Conservation (phyloP, 1,284 basidiomycete genomes). For the Trametes polyzona region DNA sequence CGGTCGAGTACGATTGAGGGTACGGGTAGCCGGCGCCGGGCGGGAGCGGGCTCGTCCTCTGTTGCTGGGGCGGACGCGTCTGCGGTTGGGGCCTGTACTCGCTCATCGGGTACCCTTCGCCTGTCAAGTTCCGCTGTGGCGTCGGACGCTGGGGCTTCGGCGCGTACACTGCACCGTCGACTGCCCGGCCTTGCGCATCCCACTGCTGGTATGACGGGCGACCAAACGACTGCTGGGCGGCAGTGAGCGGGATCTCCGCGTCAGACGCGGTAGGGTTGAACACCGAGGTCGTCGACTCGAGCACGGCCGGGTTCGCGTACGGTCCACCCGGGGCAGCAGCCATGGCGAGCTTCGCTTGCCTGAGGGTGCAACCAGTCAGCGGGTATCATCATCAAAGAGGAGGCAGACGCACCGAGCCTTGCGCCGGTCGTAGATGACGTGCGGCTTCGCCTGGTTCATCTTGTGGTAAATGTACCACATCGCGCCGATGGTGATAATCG, state of each 20-base stretch:
- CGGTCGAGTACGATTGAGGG: neutral
- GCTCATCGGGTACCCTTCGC: slow-evolving; percentile 18
- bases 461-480: slow-evolving; percentile 83
- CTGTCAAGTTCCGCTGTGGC: slow-evolving; percentile 9
- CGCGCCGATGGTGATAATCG: slow-evolving; percentile 74
- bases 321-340: slow-evolving; percentile 34
- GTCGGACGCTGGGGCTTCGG: slow-evolving; percentile 43
- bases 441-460: slow-evolving; percentile 78
- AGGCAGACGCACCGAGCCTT: slow-evolving; percentile 16
- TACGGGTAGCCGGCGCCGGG: slow-evolving; percentile 23
- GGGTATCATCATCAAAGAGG: neutral
- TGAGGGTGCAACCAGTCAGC: slow-evolving; percentile 27
- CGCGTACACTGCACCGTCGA: slow-evolving; percentile 37
- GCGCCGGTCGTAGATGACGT: slow-evolving; percentile 74
- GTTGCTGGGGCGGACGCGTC: neutral
- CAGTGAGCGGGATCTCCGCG: slow-evolving; percentile 46
- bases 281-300: slow-evolving; percentile 34
- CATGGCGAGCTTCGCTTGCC: slow-evolving; percentile 53
- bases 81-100: slow-evolving; percentile 1
- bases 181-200: slow-evolving; percentile 39
- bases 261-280: slow-evolving; percentile 46
- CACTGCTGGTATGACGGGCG: slow-evolving; percentile 40
- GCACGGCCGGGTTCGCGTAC: slow-evolving; percentile 28
- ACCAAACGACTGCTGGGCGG: slow-evolving; percentile 16
- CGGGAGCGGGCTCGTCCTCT: slow-evolving; percentile 13